phyloP scores from a whole-genome alignment of 2,329 filamentous ascomycete species.

The Salinomyces thailandicus region DNA sequence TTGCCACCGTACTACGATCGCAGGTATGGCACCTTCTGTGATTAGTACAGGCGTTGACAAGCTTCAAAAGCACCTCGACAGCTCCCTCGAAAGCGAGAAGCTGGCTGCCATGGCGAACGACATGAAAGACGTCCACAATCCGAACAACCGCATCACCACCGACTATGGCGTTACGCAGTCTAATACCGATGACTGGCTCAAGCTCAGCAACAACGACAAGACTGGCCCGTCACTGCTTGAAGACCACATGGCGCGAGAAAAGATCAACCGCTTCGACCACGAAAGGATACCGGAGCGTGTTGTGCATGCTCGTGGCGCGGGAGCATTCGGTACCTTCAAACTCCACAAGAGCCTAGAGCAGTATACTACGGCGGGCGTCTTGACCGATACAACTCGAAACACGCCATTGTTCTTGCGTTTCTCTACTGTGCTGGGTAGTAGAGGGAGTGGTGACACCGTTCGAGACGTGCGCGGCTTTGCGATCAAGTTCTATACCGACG shows the following conservation, averaged over 20 bases:
- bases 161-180: constrained; percentile 66
- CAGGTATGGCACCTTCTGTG: constrained; percentile 1
- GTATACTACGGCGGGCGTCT: constrained; percentile 51
- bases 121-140: constrained; percentile 47
- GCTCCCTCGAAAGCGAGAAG: constrained; percentile 38
- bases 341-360: constrained; percentile 53
- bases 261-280: constrained; percentile 69
- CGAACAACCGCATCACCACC: constrained; percentile 54
- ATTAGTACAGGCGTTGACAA: constrained; percentile 18
- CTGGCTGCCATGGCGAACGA: constrained; percentile 49
- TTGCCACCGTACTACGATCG: background rate
- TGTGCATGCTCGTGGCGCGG: constrained; percentile 55
- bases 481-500: constrained; percentile 64
- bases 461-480: constrained; percentile 77
- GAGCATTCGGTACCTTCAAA: constrained; percentile 57
- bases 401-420: constrained; percentile 64
- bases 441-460: constrained; percentile 69
- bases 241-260: constrained; percentile 62
- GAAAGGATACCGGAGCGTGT: constrained; percentile 60
- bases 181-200: constrained; percentile 66
- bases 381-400: constrained; percentile 57
- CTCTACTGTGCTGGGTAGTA: constrained; percentile 66
- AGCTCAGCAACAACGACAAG: constrained; percentile 49
- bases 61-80: constrained; percentile 23
- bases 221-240: constrained; percentile 61